These are phyloP conservation scores for Platanus orientalis DNA, from an alignment of 164 flowering plant genomes.

Conservation along the genomic window DNA sequence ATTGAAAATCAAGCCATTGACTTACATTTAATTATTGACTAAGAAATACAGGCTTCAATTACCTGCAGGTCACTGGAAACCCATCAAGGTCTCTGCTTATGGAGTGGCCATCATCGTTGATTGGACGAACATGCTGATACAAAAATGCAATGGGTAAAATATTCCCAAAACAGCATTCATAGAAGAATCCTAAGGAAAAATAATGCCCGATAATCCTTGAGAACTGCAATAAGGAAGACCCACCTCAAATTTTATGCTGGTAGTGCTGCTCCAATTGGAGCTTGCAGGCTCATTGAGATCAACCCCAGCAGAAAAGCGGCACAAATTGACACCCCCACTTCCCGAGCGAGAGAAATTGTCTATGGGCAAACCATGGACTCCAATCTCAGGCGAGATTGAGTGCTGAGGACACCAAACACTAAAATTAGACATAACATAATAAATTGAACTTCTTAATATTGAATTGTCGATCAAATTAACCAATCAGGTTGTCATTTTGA, in stretches of 20 bases:
- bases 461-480: neutral
- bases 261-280: slow-evolving; percentile 79
- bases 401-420: slow-evolving; percentile 43
- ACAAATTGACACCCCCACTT: slow-evolving; percentile 81
- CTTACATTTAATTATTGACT: neutral
- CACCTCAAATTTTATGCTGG: slow-evolving; percentile 87
- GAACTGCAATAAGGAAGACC: neutral
- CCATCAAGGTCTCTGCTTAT: slow-evolving; percentile 80
- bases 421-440: neutral
- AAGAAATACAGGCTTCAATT: slow-evolving; percentile 5
- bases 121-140: slow-evolving; percentile 65
- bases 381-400: slow-evolving; percentile 78
- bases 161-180: no score
- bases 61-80: slow-evolving; percentile 93
- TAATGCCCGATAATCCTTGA: neutral
- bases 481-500: neutral
- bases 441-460: neutral
- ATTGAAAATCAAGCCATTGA: neutral
- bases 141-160: slow-evolving; percentile 1
- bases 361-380: slow-evolving; percentile 72
- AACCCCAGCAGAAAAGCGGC: slow-evolving; percentile 67
- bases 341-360: slow-evolving; percentile 80
- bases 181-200: no score
- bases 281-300: slow-evolving; percentile 83
- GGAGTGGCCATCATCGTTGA: slow-evolving; percentile 71